A percentile compares a stretch with the other conserved stretches of the same genome.
These are phyloP conservation scores for Cladochytrium replicatum DNA, from an alignment of 192 early-diverging fungal genomes.

Conservation along the genomic window DNA sequence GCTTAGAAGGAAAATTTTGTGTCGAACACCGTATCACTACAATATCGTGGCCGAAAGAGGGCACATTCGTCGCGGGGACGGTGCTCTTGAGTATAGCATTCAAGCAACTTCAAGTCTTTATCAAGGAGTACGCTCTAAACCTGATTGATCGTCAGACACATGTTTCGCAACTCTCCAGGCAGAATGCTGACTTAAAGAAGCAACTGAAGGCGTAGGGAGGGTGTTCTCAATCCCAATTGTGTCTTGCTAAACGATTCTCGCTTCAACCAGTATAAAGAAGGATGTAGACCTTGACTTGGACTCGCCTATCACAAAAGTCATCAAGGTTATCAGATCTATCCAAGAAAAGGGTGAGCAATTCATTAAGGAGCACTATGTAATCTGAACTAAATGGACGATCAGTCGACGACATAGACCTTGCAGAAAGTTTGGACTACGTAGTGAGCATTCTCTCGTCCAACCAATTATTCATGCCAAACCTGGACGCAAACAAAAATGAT, in stretches of 20 bases:
- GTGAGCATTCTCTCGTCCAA: slow-evolving; percentile 36
- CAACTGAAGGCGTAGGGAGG: slow-evolving; percentile 14
- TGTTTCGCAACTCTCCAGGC: slow-evolving; percentile 9
- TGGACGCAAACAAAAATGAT: slow-evolving; percentile 21
- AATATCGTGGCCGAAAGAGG: slow-evolving; percentile 7
- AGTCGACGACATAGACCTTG: slow-evolving; percentile 31
- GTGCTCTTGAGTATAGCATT: slow-evolving; percentile 9
- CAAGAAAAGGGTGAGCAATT: slow-evolving; percentile 20
- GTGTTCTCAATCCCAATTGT: slow-evolving; percentile 4
- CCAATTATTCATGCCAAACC: slow-evolving; percentile 33
- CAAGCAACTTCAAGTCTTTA: slow-evolving; percentile 21
- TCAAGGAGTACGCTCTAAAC: slow-evolving; percentile 27
- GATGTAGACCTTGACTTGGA: slow-evolving; percentile 29
- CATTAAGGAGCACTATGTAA: not conserved
- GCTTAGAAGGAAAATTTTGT: not conserved
- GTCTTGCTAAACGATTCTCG: not conserved
- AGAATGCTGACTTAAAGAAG: slow-evolving; percentile 25
- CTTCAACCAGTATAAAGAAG: slow-evolving; percentile 8
- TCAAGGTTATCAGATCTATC: slow-evolving; percentile 29
- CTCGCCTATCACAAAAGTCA: slow-evolving; percentile 39
- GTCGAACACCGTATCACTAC: not conserved
- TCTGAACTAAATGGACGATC: too few species aligned
- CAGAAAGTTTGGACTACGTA: slow-evolving; percentile 36
- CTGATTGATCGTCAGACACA: slow-evolving; percentile 21
- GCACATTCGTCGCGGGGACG: slow-evolving; percentile 21